Evolutionary conservation across 495 filamentous ascomycete genomes (phyloP), one percentile per base, ranked within the genome.

Genomic region (Alectoria sarmentosa): DNA sequence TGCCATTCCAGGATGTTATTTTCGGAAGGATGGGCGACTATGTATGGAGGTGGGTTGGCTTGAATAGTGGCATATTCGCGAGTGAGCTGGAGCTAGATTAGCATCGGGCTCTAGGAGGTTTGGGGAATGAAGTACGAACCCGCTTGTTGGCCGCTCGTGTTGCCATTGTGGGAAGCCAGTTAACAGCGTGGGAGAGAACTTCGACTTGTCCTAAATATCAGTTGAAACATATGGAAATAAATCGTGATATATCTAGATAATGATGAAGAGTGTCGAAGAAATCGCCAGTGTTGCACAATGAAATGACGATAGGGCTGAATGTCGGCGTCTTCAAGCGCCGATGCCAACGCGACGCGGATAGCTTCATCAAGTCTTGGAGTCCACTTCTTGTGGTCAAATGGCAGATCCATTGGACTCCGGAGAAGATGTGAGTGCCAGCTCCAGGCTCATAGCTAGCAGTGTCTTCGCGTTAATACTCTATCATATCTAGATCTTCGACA

Each of bases 1-100:
- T 98, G 94, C 94, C 93, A 98, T 81, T 98, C 94, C 30, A 98
- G 83, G 70, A 98, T 98, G 74, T 98, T 98, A 60, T 81, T 79
- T 70, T 98, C 95, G 11, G 92, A 96, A 15, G 94, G 94, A 74
- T 97, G 94, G 15, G 94, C 93, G 48, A 85, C 82, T 71, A 98
- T 98, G 76, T 89, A 98, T 48, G 92, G 92, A 21, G 93, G 91
- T 9, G 94, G 94, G 71, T 90, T 94, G 75, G 92, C 88, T 70
- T 90, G 83, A 71, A 98, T 96, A 72, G 84, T 82, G 79, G 92
- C 88, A 78, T 96, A 98, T 80, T 98, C 94, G 68, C 92, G 89
- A 68, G 90, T 90, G 73, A 98, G 87, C 90, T 94, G 70, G 62
- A 65, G 57, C 23, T 60, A 60, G 54, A 36, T 58, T 61, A 57